Evolutionary conservation across 306 rosid species (phyloP).

Genomic region (Cicer bijugum): DNA sequence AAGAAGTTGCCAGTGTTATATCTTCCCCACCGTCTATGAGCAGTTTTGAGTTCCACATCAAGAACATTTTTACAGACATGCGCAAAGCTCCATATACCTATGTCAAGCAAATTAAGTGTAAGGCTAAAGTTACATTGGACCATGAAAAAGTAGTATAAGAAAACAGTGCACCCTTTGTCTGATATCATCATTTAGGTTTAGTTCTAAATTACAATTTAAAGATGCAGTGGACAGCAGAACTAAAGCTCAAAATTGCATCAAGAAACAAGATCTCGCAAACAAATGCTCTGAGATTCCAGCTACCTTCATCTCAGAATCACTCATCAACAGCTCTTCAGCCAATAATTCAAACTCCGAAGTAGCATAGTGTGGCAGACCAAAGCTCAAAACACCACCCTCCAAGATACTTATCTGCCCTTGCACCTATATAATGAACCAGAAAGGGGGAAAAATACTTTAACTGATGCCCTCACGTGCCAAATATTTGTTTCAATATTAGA

Average conservation of each 20-base stretch:
- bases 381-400: constrained; percentile 83
- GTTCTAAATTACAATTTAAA: constrained; percentile 33
- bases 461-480: constrained; percentile 25
- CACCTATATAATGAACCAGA: constrained; percentile 60
- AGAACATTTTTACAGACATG: constrained; percentile 97
- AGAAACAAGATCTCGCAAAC: constrained; percentile 24
- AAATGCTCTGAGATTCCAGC: constrained; percentile 33
- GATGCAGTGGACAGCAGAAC: constrained; percentile 28
- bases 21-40: constrained; percentile 94
- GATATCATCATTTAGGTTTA: constrained; percentile 8
- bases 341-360: constrained; percentile 93
- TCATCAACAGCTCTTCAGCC: constrained; percentile 97
- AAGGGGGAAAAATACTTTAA: constrained; percentile 13
- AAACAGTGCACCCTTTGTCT: constrained; percentile 5
- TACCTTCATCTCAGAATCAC: constrained; percentile 92
- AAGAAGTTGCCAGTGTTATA: constrained; percentile 76
- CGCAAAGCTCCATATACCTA: constrained; percentile 98
- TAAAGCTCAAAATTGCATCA: constrained; percentile 19
- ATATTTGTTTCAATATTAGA: background rate
- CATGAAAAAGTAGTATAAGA: constrained; percentile 8
- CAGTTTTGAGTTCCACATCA: constrained; percentile 99
- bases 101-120: constrained; percentile 36
- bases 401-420: constrained; percentile 98
- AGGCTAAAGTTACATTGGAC: constrained; percentile 3
- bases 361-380: constrained; percentile 90